Percentiles rank a stretch among this genome's conserved stretches.
Evolutionary conservation across 2,329 filamentous ascomycete genomes (phyloP).

Genomic region (Cyclaneusma minus): DNA sequence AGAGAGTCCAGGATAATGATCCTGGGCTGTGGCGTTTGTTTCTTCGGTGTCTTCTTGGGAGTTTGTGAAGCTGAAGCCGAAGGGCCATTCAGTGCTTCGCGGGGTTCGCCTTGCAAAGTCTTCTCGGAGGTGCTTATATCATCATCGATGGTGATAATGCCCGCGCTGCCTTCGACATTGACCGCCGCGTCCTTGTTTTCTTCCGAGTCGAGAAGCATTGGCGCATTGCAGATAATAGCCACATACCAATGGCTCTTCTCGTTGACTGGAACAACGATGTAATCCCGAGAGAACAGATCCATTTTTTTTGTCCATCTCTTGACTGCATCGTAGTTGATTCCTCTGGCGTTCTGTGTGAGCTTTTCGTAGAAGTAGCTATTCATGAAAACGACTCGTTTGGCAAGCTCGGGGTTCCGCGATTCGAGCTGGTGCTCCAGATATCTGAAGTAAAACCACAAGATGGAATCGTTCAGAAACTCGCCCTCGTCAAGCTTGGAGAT

Average conservation of each 20-base stretch:
- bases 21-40: conserved; percentile 33
- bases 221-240: conserved; percentile 84
- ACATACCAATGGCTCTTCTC: conserved; percentile 84
- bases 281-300: conserved; percentile 75
- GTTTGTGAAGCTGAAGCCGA: background rate
- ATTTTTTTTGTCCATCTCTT: conserved; percentile 76
- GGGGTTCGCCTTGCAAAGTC: background rate
- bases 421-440: conserved; percentile 50
- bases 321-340: conserved; percentile 75
- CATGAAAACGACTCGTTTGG: conserved; percentile 66
- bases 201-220: conserved; percentile 34
- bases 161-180: background rate
- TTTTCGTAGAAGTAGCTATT: conserved; percentile 85
- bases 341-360: conserved; percentile 42
- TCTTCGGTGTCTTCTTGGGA: conserved; percentile 17
- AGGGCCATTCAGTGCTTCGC: too few relatives aligned
- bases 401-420: conserved; percentile 33
- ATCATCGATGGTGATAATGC: background rate
- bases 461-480: conserved; percentile 81
- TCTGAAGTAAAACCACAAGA: conserved; percentile 77
- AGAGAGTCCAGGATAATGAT: conserved; percentile 87
- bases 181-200: conserved; percentile 2
- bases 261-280: conserved; percentile 84
- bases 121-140: conserved; percentile 1
- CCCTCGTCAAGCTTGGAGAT: conserved; percentile 67